Evolutionary conservation across 139 green algal genomes (phyloP), one percentile per base, ranked within the genome.

Genomic region (Choricystis sp.): DNA sequence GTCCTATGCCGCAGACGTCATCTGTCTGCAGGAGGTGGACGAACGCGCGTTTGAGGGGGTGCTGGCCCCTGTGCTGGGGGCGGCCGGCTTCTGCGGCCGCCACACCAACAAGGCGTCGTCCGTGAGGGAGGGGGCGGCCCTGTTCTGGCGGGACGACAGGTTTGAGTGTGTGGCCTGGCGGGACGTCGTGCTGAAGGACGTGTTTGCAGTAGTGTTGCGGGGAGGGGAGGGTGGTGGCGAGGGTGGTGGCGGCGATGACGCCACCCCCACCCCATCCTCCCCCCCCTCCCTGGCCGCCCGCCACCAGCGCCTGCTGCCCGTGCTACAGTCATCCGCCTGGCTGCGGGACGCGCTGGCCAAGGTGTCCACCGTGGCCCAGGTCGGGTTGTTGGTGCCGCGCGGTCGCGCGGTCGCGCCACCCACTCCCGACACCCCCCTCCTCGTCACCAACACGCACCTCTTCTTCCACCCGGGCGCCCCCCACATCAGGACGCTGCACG

Each of bases 391-490:
- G 66, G 57, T 29, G 31, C 67, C 68, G 2, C 31, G 22, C n/a
- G 19, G 24, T 25, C 65, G 70, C 23, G 31, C 61, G 27, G 56
- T 65, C 23, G 48, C 64, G 9, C 61, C 48, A 0, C 49, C 63
- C 52, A 55, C 1, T 52, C 71, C 26, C 56, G 79, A 52, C 49
- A n/a, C 60, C 30, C 70, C 62, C 31, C 57, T 88, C 16, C 72
- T 73, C 25, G 71, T 96, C 25, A 72, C 77, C 24, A 96, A 96
- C 77, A 95, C 85, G 14, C 89, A 96, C 75, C 74, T 96, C 5
- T 96, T 95, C 77, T 96, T 89, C 74, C 89, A 95, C 66, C 84
- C 86, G 21, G 74, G 77, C 57, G 89, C 89, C 0, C 75, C 79
- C 1, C 89, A 96, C 79, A 86, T 95, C 56, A 76, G 89, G 49